Conservation (phyloP, 441 rosid species). For the Populus hybrid region DNA sequence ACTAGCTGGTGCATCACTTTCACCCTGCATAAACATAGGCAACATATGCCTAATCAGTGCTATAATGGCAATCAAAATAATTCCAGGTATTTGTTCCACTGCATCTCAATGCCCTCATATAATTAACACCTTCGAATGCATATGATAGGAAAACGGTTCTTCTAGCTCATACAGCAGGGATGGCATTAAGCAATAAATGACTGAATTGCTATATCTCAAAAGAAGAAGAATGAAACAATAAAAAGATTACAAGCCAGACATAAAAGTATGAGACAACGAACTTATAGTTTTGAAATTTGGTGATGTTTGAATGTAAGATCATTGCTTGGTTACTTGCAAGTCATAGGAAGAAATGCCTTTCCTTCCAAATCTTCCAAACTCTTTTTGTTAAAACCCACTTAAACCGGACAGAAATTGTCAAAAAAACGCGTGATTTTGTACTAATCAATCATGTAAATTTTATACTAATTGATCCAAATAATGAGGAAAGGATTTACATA, state of each 20-base stretch:
- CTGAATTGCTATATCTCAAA: background rate
- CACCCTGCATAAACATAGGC: slow-evolving; percentile 53
- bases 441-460: background rate
- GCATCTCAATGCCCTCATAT: background rate
- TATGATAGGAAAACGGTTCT: background rate
- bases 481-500: background rate
- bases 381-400: no score
- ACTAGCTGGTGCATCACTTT: slow-evolving; percentile 68
- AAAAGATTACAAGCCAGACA: background rate
- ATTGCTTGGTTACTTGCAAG: background rate
- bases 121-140: background rate
- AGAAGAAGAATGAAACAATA: background rate
- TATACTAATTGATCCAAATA: background rate
- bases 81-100: background rate
- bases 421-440: background rate
- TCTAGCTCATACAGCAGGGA: background rate
- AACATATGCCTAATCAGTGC: slow-evolving; percentile 14
- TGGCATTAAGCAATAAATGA: background rate
- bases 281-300: background rate
- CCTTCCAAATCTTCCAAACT: slow-evolving; percentile 1
- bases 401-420: background rate
- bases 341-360: background rate
- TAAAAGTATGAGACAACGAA: background rate
- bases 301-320: background rate
- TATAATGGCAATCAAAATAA: slow-evolving; percentile 6